Percentiles rank a stretch among this genome's conserved stretches.
Evolutionary conservation across 176 grass and related monocot genomes (phyloP).

Genomic region (Cymbopogon citratus): DNA sequence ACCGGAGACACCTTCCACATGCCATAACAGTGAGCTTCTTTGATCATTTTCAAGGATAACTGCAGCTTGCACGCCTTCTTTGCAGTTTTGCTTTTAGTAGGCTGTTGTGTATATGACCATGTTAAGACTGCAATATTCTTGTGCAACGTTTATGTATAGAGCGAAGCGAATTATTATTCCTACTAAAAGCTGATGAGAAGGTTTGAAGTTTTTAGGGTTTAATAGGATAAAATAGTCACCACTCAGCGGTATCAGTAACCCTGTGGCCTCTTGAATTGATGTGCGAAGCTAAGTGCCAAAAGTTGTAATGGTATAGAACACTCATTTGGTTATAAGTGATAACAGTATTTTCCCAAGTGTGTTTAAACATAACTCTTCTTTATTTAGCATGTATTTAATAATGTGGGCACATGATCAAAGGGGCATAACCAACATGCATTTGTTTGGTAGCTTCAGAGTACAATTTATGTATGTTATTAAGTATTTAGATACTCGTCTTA

Average conservation of each 20-base stretch:
- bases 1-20: background rate
- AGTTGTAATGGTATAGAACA: background rate
- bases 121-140: background rate
- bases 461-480: background rate
- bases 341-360: background rate
- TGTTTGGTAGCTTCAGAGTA: constrained; percentile 6
- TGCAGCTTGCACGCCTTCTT: background rate
- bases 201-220: background rate
- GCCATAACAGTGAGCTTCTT: background rate
- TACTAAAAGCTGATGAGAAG: background rate
- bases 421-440: constrained; percentile 10
- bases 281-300: background rate
- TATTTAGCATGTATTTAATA: constrained; percentile 18
- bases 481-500: background rate
- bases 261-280: background rate
- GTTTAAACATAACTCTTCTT: background rate
- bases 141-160: background rate
- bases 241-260: background rate
- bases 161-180: background rate
- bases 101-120: background rate
- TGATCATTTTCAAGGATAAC: background rate
- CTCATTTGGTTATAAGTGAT: background rate
- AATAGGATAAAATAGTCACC: background rate
- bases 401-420: constrained; percentile 10
- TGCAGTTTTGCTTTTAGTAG: background rate